Conservation (phyloP, 257 asterid species). For the Perilla frutescens region DNA sequence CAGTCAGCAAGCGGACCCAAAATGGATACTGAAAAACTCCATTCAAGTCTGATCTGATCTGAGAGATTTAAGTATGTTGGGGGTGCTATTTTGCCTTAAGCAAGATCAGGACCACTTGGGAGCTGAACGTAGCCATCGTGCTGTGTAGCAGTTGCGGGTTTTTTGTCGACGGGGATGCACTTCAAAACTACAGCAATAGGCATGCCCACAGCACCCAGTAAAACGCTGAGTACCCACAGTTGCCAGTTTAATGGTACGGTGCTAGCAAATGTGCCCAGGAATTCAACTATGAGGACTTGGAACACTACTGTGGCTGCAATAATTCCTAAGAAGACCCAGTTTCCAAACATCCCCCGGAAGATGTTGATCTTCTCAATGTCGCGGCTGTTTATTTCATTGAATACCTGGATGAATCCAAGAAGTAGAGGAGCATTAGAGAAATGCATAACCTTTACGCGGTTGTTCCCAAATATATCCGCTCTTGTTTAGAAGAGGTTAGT, state of each 20-base stretch:
- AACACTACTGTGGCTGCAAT: slow-evolving; percentile 65
- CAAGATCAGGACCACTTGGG: slow-evolving; percentile 62
- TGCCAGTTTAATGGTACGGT: slow-evolving; percentile 84
- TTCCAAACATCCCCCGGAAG: slow-evolving; percentile 68
- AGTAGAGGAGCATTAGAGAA: not conserved
- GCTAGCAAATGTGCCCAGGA: slow-evolving; percentile 92
- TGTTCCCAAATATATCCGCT: too few relatives aligned
- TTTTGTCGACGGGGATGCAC: slow-evolving; percentile 70
- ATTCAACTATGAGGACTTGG: slow-evolving; percentile 89
- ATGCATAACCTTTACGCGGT: not conserved
- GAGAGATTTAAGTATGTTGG: not conserved
- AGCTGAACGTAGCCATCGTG: slow-evolving; percentile 77
- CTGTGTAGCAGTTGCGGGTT: slow-evolving; percentile 39
- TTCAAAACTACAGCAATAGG: slow-evolving; percentile 74
- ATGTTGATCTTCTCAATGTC: slow-evolving; percentile 91
- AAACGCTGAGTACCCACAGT: slow-evolving; percentile 74
- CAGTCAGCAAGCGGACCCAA: slow-evolving; percentile 8
- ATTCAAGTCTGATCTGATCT: not conserved
- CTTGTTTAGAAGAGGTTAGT: too few relatives aligned
- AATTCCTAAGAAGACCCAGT: slow-evolving; percentile 74
- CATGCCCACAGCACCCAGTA: slow-evolving; percentile 69
- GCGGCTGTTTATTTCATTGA: slow-evolving; percentile 98
- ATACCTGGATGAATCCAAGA: slow-evolving; percentile 58
- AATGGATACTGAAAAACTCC: slow-evolving; percentile 16
- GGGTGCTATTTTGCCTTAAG: slow-evolving; percentile 17